Evolutionary conservation across 352 stramenopile species (phyloP), one percentile per base, ranked within the genome.

Genomic region (Thalassiosira sp.): DNA sequence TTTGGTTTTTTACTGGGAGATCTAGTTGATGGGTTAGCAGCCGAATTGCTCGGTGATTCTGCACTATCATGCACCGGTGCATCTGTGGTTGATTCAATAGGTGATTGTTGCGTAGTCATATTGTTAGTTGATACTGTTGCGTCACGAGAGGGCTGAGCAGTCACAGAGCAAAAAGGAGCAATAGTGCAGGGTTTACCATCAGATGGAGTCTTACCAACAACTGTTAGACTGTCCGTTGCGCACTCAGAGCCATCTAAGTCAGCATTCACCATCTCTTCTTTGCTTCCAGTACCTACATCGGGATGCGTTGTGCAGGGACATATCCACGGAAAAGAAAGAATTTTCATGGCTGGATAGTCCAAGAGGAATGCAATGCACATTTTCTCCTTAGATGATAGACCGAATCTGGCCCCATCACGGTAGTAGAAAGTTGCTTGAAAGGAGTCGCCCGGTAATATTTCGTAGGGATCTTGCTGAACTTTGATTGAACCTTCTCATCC

Each of bases 351-450:
- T 22, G 72, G 72, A 49, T 77, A 82, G 35, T 78, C 74, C 24
- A 66, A 64, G 7, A 89, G 6, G 46, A 82, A 89, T 0, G 57
- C 51, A 24, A 86, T 80, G 40, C 82, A 89, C 82, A 89, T 89
- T 65, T 89, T 78, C 31, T 89, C 68, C 10, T 58, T 2, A 10
- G 61, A 76, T 6, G 27, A 43, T 10, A 75, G 20, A 51, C 71
- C 74, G 68, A 86, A 88, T 57, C 16, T 31, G 7, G 2, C 18
- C 0, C 33, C 53, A 61, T 76, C 57, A 18, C 76, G 46, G 49
- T 82, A 89, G 27, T 72, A 77, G 60, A 77, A 89, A 20, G 65
- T 71, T n/a, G 70, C 81, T 13, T 43, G 40, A 31, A 85, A 82
- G 0, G 27, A 48, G 56, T 89, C 81, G 45, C 81, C 81, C 7